Base-by-base conservation (phyloP, 2,329 filamentous ascomycete species). In the Cytospora paraplurivora region DNA sequence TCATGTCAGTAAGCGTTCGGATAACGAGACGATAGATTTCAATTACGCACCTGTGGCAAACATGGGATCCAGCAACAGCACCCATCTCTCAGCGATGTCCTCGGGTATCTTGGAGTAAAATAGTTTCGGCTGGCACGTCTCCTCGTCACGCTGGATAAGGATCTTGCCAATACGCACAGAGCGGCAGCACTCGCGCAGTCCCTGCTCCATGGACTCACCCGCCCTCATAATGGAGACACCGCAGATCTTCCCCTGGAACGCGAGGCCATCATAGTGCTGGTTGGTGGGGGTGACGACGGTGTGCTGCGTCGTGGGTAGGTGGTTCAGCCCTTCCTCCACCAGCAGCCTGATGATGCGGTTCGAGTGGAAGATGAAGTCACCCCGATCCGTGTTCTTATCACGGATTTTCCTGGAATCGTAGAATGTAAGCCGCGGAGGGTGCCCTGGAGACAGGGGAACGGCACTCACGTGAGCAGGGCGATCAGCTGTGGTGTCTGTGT, bases 101-200 rank as follows among this genome's bases (percentile, higher is more conserved):
- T 92, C 89, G 7, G 95, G 95, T 44, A 99, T 84, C 80, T 99
- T 99, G 72, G 98, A 94, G 77, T 98, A 99, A 77, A 98, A 99
- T 12, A 99, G 84, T 76, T 93, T 95, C 13, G 95, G 95, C 79
- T 89, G 86, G 60, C 89, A 85, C 1, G 95, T 98, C 79, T 98
- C 95, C 77, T 99, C 95, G 71, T 99, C 95, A 62, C 95, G 84
- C 79, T 99, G 95, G 72, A 99, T 99, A 70, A 99, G 81, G 68
- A 99, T 99, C 82, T 99, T 99, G 68, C 95, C 95, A 72, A 99
- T 99, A 67, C 95, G 86, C 56, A 99, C 95, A n/a, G 92, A 96
- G 59, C 95, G 89, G 79, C 95, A 99, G 79, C 95, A 99, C 77
- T 99, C 94, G 65, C 95, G 85, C 66, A 99, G 80, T 2, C 94